phyloP scores from a whole-genome alignment of 1,284 basidiomycete genomes.

The Albatrellus sp. region DNA sequence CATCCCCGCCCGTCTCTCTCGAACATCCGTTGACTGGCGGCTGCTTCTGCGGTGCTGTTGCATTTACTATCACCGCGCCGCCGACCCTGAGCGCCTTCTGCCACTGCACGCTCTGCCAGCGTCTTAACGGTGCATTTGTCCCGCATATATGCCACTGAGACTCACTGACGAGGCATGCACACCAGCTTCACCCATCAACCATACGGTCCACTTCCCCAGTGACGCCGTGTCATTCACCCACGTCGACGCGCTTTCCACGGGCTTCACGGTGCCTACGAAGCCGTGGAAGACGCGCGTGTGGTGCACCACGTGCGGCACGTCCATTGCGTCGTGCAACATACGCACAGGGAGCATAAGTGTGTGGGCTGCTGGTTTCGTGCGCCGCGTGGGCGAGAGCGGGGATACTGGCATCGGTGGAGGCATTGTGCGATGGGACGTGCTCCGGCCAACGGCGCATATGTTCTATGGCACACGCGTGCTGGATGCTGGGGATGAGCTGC shows the following conservation, averaged over 20 bases:
- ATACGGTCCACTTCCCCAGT: constrained; percentile 38
- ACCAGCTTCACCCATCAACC: constrained; percentile 45
- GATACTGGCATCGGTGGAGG: constrained; percentile 26
- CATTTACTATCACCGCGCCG: constrained; percentile 30
- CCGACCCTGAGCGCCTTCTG: constrained; percentile 48
- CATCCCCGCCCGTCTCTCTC: neutral
- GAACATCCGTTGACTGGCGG: constrained; percentile 20
- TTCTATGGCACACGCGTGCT: constrained; percentile 53
- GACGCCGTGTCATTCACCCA: constrained; percentile 32
- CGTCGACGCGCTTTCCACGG: constrained; percentile 19
- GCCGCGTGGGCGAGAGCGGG: too few relatives aligned
- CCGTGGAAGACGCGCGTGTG: constrained; percentile 46
- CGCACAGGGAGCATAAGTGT: constrained; percentile 35
- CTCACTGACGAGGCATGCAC: too few relatives aligned
- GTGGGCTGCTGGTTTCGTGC: constrained; percentile 40
- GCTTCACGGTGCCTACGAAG: constrained; percentile 29
- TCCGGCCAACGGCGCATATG: constrained; percentile 48
- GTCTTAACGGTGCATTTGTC: constrained; percentile 30
- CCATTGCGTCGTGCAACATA: constrained; percentile 36
- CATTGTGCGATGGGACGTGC: constrained; percentile 34
- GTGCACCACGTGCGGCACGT: constrained; percentile 45
- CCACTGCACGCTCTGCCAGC: constrained; percentile 41
- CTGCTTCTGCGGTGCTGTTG: constrained; percentile 41
- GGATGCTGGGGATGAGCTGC: constrained; percentile 38
- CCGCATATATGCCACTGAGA: too few relatives aligned